Base-by-base conservation (phyloP, 257 asterid species). In the Solanum sejunctum region DNA sequence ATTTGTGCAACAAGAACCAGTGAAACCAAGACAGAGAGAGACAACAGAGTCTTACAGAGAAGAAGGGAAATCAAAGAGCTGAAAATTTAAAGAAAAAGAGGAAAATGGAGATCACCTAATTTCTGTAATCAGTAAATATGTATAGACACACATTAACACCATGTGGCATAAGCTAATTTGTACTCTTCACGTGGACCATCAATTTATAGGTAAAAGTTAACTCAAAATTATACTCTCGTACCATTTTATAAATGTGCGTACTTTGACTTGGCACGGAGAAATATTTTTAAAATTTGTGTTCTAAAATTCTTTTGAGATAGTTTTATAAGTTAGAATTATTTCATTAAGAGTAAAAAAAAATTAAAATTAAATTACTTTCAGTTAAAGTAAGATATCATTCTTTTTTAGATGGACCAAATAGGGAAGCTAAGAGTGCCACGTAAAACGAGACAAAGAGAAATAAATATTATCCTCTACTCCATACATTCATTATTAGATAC, bases 11-110 rank as follows among this genome's bases (percentile, higher is more conserved):
- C n/a, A 41, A 69, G 43, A 82, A 82, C 41, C 4, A 83, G 58
- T 75, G 86, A 85, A 72, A 72, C 12, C 39, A 45, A 75, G 86
- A 70, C 17, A 47, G 54, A 77, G 87, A 85, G 88, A 88, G 85
- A 89, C 18, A 60, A 43, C 47, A 58, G 88, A 81, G 87, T 80
- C 95, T 89, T 91, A 93, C 98, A 79, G 89, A 86, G 90, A 83
- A 84, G 64, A 86, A 81, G 28, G 28, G 83, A 86, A 84, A 88
- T 45, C 72, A 82, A 54, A 54, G 57, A 83, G 90, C 87, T 58
- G 87, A 91, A 89, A 88, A 93, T 89, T 90, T 49, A 21, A 43
- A 52, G 57, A 86, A 90, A 88, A 87, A 69, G 75, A 28, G 78
- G 88, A 85, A 87, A 89, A 89, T 83, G 87, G 90, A 88, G n/a